A percentile compares a stretch with the other conserved stretches of the same genome.
Conservation (phyloP, 345 rosid genomes). For the Zanthoxylum bungeanum region DNA sequence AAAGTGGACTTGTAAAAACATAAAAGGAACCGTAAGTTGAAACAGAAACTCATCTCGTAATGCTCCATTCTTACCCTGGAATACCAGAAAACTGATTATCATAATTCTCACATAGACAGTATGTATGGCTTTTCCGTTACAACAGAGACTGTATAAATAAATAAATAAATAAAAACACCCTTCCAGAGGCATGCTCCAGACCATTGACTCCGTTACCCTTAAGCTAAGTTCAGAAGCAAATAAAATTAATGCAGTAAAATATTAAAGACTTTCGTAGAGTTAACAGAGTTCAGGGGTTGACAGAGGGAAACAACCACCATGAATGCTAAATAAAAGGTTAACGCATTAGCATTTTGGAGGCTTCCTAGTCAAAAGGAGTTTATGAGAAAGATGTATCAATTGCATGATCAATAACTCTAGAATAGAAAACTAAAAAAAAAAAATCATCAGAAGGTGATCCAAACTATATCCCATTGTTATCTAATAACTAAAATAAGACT, state of each 20-base stretch:
- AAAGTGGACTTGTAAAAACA: slow-evolving; percentile 74
- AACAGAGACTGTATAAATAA: too few species aligned
- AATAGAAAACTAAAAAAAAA: neutral
- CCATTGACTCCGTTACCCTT: neutral
- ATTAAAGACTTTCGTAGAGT: neutral
- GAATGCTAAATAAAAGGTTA: neutral
- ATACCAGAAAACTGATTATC: neutral
- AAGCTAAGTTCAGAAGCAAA: neutral
- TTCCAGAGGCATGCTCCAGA: neutral
- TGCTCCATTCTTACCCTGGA: slow-evolving; percentile 61
- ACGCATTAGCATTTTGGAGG: neutral
- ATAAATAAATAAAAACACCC: too few species aligned
- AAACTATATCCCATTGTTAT: neutral
- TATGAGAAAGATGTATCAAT: neutral
- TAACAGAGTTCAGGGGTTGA: neutral
- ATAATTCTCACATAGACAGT: neutral
- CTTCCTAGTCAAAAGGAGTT: neutral
- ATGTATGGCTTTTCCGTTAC: neutral
- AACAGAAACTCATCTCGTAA: slow-evolving; percentile 62
- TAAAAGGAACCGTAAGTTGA: slow-evolving; percentile 59
- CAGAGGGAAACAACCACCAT: neutral
- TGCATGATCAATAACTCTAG: neutral
- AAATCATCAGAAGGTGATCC: neutral
- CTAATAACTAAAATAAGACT: neutral
- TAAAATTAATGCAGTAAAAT: neutral